These are phyloP conservation scores for Teunomyces pallodes DNA, from an alignment of 805 yeast species.

Conservation along the genomic window DNA sequence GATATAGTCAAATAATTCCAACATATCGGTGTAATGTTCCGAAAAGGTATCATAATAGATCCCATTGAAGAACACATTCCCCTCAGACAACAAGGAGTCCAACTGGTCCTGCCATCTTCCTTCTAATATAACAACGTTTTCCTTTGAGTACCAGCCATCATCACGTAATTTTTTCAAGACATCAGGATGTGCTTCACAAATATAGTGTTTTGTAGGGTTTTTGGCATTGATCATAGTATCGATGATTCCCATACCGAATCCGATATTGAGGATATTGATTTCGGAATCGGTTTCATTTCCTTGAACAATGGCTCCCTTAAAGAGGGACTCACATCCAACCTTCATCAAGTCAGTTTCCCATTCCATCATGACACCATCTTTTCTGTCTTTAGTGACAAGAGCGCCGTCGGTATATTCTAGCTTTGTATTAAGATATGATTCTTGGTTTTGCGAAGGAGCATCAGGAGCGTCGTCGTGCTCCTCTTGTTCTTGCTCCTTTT, in stretches of 20 bases:
- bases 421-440: conserved; percentile 61
- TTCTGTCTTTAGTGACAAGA: conserved; percentile 64
- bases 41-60: conserved; percentile 92
- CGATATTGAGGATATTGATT: conserved; percentile 70
- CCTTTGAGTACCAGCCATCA: conserved; percentile 82
- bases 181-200: conserved; percentile 93
- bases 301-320: conserved; percentile 37
- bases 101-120: conserved; percentile 94
- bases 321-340: conserved; percentile 73
- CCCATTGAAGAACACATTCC: conserved; percentile 79
- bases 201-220: conserved; percentile 71
- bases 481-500: too few species aligned
- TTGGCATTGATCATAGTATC: conserved; percentile 61
- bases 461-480: conserved; percentile 11
- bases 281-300: conserved; percentile 36
- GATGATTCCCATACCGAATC: conserved; percentile 97
- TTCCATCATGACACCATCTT: conserved; percentile 96
- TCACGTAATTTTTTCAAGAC: conserved; percentile 63
- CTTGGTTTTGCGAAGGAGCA: conserved; percentile 64
- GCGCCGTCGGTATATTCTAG: conserved; percentile 68
- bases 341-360: conserved; percentile 89
- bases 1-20: conserved; percentile 74
- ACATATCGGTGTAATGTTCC: conserved; percentile 87
- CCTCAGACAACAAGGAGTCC: conserved; percentile 57
- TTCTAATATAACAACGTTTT: conserved; percentile 68